These are phyloP conservation scores for Buxus sempervirens DNA, from an alignment of 164 flowering plant species.

Conservation along the genomic window DNA sequence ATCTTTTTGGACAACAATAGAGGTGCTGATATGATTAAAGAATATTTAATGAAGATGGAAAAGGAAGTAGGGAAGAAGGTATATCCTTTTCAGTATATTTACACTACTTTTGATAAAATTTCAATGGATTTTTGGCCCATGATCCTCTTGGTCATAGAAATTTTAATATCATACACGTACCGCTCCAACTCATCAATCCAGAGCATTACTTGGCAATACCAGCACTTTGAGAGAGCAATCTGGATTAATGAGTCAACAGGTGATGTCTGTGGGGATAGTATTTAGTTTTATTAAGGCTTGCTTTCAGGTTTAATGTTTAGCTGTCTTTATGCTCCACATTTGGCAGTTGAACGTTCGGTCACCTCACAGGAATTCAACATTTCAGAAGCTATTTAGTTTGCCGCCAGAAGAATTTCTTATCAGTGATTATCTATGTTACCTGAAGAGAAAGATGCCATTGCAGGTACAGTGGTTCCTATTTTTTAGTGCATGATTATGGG, in stretches of 20 bases:
- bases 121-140: not conserved
- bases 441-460: conserved; percentile 71
- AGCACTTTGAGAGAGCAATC: not conserved
- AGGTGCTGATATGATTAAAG: conserved; percentile 66
- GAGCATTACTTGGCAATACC: not conserved
- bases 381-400: conserved; percentile 71
- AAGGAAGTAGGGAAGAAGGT: conserved; percentile 91
- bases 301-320: not conserved
- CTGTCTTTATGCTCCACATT: conserved; percentile 2
- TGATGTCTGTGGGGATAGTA: not conserved
- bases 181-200: not conserved
- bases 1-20: conserved; percentile 71
- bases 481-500: not conserved
- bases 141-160: not conserved
- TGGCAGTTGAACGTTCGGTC: conserved; percentile 63
- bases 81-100: not conserved
- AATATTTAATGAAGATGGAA: conserved; percentile 68
- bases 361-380: conserved; percentile 65
- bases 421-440: conserved; percentile 60
- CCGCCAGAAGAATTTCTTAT: conserved; percentile 85
- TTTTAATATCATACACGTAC: not conserved
- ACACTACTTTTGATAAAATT: not conserved
- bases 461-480: conserved; percentile 40
- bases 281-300: not conserved
- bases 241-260: not conserved